phyloP scores from a whole-genome alignment of 139 green algal species.

The Diplosphaera chodatii region DNA sequence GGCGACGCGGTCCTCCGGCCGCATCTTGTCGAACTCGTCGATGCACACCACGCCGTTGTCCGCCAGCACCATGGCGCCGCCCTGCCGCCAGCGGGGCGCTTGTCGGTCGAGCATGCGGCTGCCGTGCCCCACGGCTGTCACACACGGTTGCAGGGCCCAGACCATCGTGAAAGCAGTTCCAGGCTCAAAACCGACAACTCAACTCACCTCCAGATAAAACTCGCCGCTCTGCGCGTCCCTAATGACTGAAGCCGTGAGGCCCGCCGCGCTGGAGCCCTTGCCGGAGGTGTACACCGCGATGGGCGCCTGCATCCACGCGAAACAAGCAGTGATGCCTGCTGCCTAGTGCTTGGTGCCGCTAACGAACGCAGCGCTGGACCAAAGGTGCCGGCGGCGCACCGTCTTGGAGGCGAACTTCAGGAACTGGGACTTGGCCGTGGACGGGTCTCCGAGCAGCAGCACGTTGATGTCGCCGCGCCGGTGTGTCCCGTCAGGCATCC shows the following conservation, averaged over 20 bases:
- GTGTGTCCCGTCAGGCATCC: constrained; percentile 76
- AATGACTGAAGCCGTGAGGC: constrained; percentile 90
- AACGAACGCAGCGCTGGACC: not conserved
- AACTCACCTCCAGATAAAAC: constrained; percentile 67
- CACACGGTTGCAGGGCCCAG: too few species aligned
- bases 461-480: constrained; percentile 97
- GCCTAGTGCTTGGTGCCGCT: too few species aligned
- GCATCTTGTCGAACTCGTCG: constrained; percentile 99
- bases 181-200: not conserved
- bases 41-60: constrained; percentile 98
- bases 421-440: constrained; percentile 98
- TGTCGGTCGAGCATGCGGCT: too few species aligned
- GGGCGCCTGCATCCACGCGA: constrained; percentile 41
- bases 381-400: constrained; percentile 3
- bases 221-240: constrained; percentile 62
- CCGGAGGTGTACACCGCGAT: constrained; percentile 96
- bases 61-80: constrained; percentile 96
- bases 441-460: constrained; percentile 95
- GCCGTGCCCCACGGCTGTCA: too few species aligned
- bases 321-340: too few species aligned
- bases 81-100: constrained; percentile 52
- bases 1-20: constrained; percentile 91
- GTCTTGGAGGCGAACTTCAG: constrained; percentile 90
- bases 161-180: too few species aligned
- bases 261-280: constrained; percentile 91